Conservation (phyloP, 129 eudicot genomes). For the Ambrosia trifida region DNA sequence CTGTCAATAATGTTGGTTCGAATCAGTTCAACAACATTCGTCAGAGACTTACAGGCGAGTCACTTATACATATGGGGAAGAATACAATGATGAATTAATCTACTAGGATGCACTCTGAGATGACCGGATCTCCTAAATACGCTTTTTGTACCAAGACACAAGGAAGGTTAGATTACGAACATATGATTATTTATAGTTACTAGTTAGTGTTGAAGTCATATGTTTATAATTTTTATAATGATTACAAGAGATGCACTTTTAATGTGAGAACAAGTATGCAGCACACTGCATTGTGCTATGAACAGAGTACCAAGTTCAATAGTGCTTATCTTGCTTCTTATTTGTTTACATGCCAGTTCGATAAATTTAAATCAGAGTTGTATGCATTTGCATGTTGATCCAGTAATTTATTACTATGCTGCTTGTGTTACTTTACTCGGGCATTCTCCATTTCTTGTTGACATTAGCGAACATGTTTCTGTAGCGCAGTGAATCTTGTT, state of each 20-base stretch:
- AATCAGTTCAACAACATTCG: too few species aligned
- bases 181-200: neutral
- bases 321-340: neutral
- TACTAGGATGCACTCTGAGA: too few species aligned
- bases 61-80: too few species aligned
- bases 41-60: too few species aligned
- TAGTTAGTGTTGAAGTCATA: neutral
- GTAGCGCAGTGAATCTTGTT: conserved; percentile 85
- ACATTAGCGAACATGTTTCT: conserved; percentile 7
- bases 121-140: neutral
- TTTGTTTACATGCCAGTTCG: neutral
- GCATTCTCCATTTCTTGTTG: too few species aligned
- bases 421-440: neutral
- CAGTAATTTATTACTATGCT: neutral
- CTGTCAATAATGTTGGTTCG: too few species aligned
- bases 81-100: too few species aligned
- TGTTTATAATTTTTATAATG: too few species aligned
- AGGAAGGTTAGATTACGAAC: neutral
- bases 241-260: neutral
- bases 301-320: neutral
- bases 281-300: neutral
- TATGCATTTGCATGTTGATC: neutral
- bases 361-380: neutral
- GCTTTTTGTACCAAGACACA: neutral
- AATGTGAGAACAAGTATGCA: neutral